Evolutionary conservation across 179 eudicot species (phyloP).

Genomic region (Beta lomatogona): DNA sequence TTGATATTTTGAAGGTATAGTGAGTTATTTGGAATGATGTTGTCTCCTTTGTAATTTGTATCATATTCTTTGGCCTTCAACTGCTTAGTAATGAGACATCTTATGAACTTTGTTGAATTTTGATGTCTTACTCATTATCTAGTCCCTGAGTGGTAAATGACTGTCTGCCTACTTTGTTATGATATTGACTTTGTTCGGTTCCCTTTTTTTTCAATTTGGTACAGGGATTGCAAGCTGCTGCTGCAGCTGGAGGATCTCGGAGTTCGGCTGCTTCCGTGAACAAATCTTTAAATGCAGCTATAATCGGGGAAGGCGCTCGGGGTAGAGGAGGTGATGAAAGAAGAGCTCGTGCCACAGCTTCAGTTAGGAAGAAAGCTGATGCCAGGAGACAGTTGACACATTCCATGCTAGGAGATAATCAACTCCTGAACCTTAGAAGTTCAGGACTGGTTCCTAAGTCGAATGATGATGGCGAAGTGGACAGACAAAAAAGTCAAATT

Average conservation of each 20-base stretch:
- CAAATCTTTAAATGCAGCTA: conserved; percentile 43
- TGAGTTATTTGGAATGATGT: not conserved
- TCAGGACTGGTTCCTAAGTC: conserved; percentile 44
- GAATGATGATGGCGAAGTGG: conserved; percentile 22
- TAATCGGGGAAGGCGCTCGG: conserved; percentile 49
- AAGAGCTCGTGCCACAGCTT: conserved; percentile 80
- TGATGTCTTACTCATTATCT: not conserved
- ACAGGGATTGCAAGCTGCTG: conserved; percentile 74
- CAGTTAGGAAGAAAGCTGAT: conserved; percentile 77
- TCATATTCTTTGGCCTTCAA: too few relatives aligned
- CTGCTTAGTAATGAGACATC: not conserved
- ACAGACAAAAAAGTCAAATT: conserved; percentile 29
- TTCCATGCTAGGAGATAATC: conserved; percentile 51
- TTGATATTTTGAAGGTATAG: conserved; percentile 66
- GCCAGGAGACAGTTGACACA: conserved; percentile 65
- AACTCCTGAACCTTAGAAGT: conserved; percentile 55
- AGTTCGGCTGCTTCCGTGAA: conserved; percentile 38
- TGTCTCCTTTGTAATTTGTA: not conserved
- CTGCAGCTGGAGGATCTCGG: conserved; percentile 54
- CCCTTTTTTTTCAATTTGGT: conserved; percentile 34
- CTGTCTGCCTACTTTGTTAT: not conserved
- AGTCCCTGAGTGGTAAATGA: too few relatives aligned
- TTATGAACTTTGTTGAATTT: not conserved
- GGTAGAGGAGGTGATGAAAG: conserved; percentile 84
- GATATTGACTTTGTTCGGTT: not conserved